phyloP scores from a whole-genome alignment of 2,329 filamentous ascomycete species.

The Ophiostoma fasciatum region DNA sequence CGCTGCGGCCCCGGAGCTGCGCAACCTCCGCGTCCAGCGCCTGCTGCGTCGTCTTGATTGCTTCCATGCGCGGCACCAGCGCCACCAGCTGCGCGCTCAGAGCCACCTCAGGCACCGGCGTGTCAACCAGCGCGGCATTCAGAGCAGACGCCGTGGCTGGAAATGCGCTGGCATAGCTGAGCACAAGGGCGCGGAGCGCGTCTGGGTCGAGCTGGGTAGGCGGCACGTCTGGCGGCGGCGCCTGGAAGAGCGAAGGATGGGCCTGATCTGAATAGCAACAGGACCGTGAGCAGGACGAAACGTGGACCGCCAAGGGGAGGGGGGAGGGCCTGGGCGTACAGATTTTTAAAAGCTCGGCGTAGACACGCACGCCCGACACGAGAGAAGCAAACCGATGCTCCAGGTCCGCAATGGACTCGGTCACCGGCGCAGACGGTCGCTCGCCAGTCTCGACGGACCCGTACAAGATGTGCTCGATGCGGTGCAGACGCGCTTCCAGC shows the following conservation, averaged over 20 bases:
- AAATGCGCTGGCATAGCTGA: constrained; percentile 40
- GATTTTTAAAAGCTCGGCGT: constrained; percentile 44
- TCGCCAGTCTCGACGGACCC: constrained; percentile 22
- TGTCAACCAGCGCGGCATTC: constrained; percentile 37
- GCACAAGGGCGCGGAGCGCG: constrained; percentile 38
- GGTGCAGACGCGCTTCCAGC: constrained; percentile 42
- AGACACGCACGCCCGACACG: constrained; percentile 36
- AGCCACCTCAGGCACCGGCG: constrained; percentile 39
- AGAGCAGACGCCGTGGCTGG: constrained; percentile 41
- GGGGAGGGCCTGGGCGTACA: constrained; percentile 27
- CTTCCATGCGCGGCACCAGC: constrained; percentile 46
- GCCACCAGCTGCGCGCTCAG: constrained; percentile 41
- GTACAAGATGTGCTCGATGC: constrained; percentile 44
- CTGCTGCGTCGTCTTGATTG: constrained; percentile 42
- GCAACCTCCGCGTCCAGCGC: constrained; percentile 48
- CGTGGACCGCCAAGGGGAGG: not conserved
- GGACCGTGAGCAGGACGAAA: not conserved
- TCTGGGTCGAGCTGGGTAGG: constrained; percentile 36
- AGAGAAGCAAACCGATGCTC: constrained; percentile 38
- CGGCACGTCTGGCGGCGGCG: constrained; percentile 27
- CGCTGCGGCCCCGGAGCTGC: constrained; percentile 48
- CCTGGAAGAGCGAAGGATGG: constrained; percentile 40
- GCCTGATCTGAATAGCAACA: constrained; percentile 28
- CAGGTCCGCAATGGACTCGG: constrained; percentile 31
- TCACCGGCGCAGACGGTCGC: constrained; percentile 24